These are phyloP conservation scores for Solanum tarijense DNA, from an alignment of 257 asterid species.

Conservation along the genomic window DNA sequence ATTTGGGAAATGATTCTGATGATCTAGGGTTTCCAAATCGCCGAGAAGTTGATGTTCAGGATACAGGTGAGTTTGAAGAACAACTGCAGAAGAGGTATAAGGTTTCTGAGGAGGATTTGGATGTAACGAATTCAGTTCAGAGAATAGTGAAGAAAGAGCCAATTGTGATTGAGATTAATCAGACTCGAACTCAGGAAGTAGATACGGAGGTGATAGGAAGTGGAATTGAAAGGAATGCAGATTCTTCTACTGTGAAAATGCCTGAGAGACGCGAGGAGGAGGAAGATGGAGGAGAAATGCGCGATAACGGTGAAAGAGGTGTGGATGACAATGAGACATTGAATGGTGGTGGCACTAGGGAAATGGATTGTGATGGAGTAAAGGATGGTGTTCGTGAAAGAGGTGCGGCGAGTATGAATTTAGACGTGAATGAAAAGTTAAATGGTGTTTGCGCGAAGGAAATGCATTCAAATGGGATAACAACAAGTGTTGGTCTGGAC, in stretches of 20 bases:
- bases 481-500: neutral
- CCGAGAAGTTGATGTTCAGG: neutral
- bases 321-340: slow-evolving; percentile 9
- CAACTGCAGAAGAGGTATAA: neutral
- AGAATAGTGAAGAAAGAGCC: slow-evolving; percentile 11
- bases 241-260: neutral
- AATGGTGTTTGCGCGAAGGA: neutral
- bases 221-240: neutral
- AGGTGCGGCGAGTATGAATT: neutral
- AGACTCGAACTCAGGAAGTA: neutral
- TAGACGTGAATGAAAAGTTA: neutral
- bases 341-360: neutral
- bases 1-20: neutral
- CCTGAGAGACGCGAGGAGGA: neutral
- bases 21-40: slow-evolving; percentile 8
- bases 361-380: neutral
- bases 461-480: neutral
- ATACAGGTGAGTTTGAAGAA: neutral
- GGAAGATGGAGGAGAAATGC: neutral
- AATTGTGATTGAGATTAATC: slow-evolving; percentile 4
- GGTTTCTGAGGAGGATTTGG: slow-evolving; percentile 7
- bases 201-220: slow-evolving; percentile 1
- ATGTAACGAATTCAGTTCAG: slow-evolving; percentile 3
- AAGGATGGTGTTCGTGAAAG: neutral
- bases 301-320: neutral